Evolutionary conservation across 176 grass and related monocot genomes (phyloP), one percentile per base, ranked within the genome.

Genomic region (Raddia distichophylla): DNA sequence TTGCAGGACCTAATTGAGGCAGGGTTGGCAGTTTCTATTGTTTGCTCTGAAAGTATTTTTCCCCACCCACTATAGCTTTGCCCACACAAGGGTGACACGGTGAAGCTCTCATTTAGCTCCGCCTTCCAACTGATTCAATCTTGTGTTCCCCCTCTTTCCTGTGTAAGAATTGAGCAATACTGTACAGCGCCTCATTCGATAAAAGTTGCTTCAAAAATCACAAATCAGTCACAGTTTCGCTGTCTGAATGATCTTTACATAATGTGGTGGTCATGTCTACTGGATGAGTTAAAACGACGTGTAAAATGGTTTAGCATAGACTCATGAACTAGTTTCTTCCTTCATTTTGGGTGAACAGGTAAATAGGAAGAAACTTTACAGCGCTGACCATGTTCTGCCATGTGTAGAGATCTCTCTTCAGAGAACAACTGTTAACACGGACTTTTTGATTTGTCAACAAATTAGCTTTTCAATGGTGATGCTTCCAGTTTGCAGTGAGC

Each of bases 311-410:
- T 60, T 56, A 55, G 34, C 57, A 33, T 35, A 13, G 46, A 44
- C 70, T 75, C 37, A 33, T 34, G 27, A 67, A 69, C 45, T 43
- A 13, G 17, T 33, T 69, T 79, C 37, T n/a, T 13, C 62, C 37
- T n/a, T 13, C 62, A 61, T 5, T 70, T 69, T 54, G 62, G 53
- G 19, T 71, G 57, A 81, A 65, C 82, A 81, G 77, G 77, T 81
- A 64, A 85, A 74, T 3, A 49, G 58, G 66, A 76, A 78, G 17
- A 44, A 80, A 47, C 71, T 65, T 89, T 76, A 64, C 82, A 80
- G 65, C 77, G 34, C 47, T 76, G 70, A 60, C 78, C 60, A 61
- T 85, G 77, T 71, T 85, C 48, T 84, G 55, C 42, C 68, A 46
- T 49, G 79, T 68, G 78, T 54, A 54, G 54, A 64, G 37, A 40